Percentiles rank a stretch among this genome's conserved stretches.
Evolutionary conservation across 108 stramenopile genomes (phyloP).

Genomic region (Fragilaria crotonensis): DNA sequence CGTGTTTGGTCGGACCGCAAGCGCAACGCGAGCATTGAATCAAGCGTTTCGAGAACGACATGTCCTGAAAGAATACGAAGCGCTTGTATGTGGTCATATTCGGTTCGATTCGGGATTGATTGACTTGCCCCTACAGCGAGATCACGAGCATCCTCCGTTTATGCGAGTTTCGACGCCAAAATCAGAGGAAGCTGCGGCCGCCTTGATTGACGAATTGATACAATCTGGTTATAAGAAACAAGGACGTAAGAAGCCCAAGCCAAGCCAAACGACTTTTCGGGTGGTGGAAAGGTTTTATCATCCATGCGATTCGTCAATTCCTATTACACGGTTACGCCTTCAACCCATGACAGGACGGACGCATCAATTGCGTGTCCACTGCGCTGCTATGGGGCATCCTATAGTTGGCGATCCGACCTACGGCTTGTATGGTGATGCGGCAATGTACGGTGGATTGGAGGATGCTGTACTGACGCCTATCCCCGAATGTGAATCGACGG

Average conservation of each 20-base stretch:
- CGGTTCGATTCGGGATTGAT: conserved; percentile 19
- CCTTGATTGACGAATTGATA: background rate
- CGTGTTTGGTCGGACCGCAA: conserved; percentile 37
- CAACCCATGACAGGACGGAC: conserved; percentile 61
- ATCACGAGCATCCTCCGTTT: conserved; percentile 75
- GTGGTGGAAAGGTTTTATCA: background rate
- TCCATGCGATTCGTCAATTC: background rate
- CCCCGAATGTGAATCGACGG: conserved; percentile 32
- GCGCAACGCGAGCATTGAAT: conserved; percentile 27
- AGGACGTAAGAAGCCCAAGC: background rate
- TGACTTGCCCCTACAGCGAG: conserved; percentile 55
- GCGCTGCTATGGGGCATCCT: conserved; percentile 76
- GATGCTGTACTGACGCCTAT: conserved; percentile 37
- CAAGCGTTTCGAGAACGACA: conserved; percentile 38
- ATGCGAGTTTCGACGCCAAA: conserved; percentile 60
- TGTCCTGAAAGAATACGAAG: conserved; percentile 45
- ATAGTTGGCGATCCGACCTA: conserved; percentile 78
- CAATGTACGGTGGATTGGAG: conserved; percentile 66
- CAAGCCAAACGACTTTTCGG: background rate
- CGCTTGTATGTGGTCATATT: conserved; percentile 41
- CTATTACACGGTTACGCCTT: background rate
- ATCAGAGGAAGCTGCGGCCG: background rate
- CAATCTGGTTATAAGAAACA: background rate
- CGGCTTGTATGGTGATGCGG: conserved; percentile 64
- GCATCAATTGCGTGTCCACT: conserved; percentile 84